Conservation (phyloP, 148 eudicot species). For the Nepenthes gracilis region DNA sequence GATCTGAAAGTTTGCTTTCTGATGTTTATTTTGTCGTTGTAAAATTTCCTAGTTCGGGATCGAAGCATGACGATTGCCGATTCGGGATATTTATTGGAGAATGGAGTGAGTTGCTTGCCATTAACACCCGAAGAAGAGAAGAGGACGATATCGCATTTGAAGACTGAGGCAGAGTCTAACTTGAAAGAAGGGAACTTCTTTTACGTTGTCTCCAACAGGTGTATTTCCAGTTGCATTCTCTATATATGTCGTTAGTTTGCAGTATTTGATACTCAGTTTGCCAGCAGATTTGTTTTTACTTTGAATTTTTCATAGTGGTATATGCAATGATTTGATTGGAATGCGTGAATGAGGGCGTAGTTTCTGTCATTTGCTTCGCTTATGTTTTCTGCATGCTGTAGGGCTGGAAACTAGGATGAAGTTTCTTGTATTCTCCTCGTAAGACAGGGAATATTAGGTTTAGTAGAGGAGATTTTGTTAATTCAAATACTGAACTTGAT, state of each 20-base stretch:
- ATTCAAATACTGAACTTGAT: too few species aligned
- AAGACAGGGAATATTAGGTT: neutral
- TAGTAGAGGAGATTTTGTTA: too few species aligned
- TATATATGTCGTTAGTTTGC: too few species aligned
- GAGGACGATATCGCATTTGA: slow-evolving; percentile 38
- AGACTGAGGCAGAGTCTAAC: slow-evolving; percentile 44
- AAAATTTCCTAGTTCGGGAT: neutral
- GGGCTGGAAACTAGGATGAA: neutral
- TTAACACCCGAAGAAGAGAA: slow-evolving; percentile 53
- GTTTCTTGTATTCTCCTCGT: neutral
- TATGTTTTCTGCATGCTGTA: neutral
- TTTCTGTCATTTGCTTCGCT: too few species aligned
- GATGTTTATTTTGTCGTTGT: too few species aligned
- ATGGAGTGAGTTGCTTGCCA: slow-evolving; percentile 36
- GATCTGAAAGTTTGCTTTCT: too few species aligned
- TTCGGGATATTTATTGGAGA: slow-evolving; percentile 29
- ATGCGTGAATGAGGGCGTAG: too few species aligned
- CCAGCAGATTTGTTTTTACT: too few species aligned
- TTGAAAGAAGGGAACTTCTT: slow-evolving; percentile 57
- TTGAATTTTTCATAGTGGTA: too few species aligned
- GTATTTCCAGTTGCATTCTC: neutral
- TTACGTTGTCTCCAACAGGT: slow-evolving; percentile 55
- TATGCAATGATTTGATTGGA: too few species aligned
- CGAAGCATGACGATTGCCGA: slow-evolving; percentile 46
- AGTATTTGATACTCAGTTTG: too few species aligned